These are phyloP conservation scores for Chaetothyriales sp. DNA, from an alignment of 2,329 filamentous ascomycete species.

Conservation along the genomic window DNA sequence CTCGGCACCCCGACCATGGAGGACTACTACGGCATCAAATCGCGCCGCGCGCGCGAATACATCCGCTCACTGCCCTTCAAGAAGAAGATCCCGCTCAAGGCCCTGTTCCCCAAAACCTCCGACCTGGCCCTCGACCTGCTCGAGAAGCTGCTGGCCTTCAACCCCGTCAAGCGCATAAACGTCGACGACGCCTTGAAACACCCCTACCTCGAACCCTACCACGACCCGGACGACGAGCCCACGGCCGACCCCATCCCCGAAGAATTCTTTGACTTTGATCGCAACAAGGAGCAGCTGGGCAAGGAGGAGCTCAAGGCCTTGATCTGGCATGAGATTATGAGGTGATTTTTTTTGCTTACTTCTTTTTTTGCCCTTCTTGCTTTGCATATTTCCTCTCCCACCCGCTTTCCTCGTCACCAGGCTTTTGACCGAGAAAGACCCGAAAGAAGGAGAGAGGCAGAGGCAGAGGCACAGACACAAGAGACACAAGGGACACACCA, in stretches of 20 bases:
- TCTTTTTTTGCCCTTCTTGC: background rate
- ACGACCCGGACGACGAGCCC: conserved; percentile 96
- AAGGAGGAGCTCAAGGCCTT: conserved; percentile 94
- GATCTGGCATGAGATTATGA: conserved; percentile 96
- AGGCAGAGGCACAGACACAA: no score
- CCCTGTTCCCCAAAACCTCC: conserved; percentile 98
- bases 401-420: no score
- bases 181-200: conserved; percentile 96
- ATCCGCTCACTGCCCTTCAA: conserved; percentile 97
- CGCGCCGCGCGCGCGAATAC: conserved; percentile 89
- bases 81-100: conserved; percentile 98
- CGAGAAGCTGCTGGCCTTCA: conserved; percentile 93
- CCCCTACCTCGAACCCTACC: conserved; percentile 95
- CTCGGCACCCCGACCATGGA: conserved; percentile 98
- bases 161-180: conserved; percentile 95
- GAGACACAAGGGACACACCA: no score
- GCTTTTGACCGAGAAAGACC: background rate
- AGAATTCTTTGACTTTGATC: conserved; percentile 99
- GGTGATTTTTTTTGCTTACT: conserved; percentile 25
- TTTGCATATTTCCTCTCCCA: no score
- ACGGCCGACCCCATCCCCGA: conserved; percentile 93
- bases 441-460: background rate
- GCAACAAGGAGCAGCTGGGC: conserved; percentile 97
- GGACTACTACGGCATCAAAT: conserved; percentile 99
- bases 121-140: conserved; percentile 85